Evolutionary conservation across 768 basidiomycete species (phyloP).

Genomic region (Lentinus tigrinus): DNA sequence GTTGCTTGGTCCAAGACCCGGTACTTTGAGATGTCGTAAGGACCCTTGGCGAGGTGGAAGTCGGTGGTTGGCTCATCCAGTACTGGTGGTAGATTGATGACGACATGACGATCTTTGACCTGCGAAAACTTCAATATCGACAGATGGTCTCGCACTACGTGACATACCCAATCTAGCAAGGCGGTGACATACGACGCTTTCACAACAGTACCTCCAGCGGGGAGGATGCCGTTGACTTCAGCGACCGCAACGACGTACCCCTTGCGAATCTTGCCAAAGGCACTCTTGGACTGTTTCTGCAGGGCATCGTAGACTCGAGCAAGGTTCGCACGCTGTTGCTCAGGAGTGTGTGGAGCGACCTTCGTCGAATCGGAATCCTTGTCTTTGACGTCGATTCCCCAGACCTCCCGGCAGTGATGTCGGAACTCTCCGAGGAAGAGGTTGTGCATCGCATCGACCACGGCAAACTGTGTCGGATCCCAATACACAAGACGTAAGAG

Average conservation of each 20-base stretch:
- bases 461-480: conserved; percentile 29
- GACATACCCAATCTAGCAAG: too few species aligned
- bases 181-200: too few species aligned
- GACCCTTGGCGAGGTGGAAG: conserved; percentile 34
- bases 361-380: too few species aligned
- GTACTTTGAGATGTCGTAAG: conserved; percentile 34
- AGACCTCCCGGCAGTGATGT: background rate
- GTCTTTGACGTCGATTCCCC: conserved; percentile 1
- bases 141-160: too few species aligned
- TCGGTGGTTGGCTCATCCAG: conserved; percentile 24
- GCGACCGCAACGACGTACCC: conserved; percentile 41
- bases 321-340: too few species aligned
- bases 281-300: too few species aligned
- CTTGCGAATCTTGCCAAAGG: background rate
- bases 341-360: too few species aligned
- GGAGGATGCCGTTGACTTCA: too few species aligned
- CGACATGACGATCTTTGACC: conserved; percentile 39
- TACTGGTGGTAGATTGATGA: too few species aligned
- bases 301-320: too few species aligned
- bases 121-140: too few species aligned
- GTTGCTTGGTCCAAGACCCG: conserved; percentile 24
- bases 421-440: conserved; percentile 30
- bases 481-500: conserved; percentile 39
- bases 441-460: conserved; percentile 42
- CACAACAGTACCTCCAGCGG: too few species aligned